phyloP scores from a whole-genome alignment of 805 yeast species.

The Komagataella phaffii region DNA sequence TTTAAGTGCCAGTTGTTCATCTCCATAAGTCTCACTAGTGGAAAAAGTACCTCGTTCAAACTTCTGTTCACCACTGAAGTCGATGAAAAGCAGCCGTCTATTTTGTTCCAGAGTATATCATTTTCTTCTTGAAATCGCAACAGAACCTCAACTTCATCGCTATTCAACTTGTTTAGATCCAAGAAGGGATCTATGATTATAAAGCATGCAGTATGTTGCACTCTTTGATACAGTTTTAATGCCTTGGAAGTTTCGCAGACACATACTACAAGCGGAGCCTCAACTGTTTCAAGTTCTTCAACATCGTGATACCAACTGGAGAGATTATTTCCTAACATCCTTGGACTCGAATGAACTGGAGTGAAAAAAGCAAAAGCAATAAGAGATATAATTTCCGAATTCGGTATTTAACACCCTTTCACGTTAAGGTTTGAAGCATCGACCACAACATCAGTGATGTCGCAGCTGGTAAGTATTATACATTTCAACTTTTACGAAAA shows the following conservation, averaged over 20 bases:
- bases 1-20: not conserved
- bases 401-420: not conserved
- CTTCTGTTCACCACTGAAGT: not conserved
- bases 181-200: not conserved
- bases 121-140: not conserved
- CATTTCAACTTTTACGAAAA: not conserved
- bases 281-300: not conserved
- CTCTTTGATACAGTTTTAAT: not conserved
- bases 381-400: not conserved
- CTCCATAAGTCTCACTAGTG: not conserved
- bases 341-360: not conserved
- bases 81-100: not conserved
- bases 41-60: not conserved
- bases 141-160: not conserved
- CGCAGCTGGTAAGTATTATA: not conserved
- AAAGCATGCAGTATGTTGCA: not conserved
- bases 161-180: not conserved
- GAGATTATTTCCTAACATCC: not conserved
- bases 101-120: not conserved
- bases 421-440: not conserved
- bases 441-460: not conserved
- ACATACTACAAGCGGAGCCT: not conserved
- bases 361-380: not conserved
- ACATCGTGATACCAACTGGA: not conserved
- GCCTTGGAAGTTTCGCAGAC: not conserved